Evolutionary conservation across 2,329 filamentous ascomycete genomes (phyloP).

Genomic region (Ilyonectria sp.): DNA sequence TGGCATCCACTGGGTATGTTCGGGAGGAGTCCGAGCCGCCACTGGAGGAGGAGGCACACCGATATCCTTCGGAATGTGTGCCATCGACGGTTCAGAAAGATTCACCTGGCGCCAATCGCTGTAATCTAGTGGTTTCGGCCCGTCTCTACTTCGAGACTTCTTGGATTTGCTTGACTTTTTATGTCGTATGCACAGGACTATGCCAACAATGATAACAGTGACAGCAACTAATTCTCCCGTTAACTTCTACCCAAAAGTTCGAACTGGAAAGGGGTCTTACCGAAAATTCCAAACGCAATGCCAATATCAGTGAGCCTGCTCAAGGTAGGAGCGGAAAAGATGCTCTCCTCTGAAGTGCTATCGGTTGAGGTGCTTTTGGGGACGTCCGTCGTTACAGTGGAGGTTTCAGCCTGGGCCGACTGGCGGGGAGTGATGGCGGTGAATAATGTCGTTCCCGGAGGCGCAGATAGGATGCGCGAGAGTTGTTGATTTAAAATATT

Average conservation of each 20-base stretch:
- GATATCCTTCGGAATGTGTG: conserved; percentile 8
- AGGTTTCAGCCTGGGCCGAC: conserved; percentile 21
- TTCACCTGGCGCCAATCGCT: conserved; percentile 11
- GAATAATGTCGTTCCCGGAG: conserved; percentile 42
- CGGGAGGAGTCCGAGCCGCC: neutral
- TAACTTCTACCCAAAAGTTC: neutral
- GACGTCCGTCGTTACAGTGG: conserved; percentile 8
- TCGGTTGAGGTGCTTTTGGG: conserved; percentile 34
- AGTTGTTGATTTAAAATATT: conserved; percentile 37
- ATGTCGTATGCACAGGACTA: conserved; percentile 7
- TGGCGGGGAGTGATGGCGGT: conserved; percentile 40
- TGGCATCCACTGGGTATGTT: neutral
- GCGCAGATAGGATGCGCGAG: conserved; percentile 41
- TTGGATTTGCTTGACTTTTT: neutral
- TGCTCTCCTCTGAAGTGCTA: conserved; percentile 22
- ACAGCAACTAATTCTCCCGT: conserved; percentile 4
- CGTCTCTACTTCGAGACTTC: neutral
- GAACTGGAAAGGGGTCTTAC: neutral
- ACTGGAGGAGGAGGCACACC: neutral
- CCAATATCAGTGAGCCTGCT: conserved; percentile 38
- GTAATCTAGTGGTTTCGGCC: conserved; percentile 8
- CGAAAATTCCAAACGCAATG: conserved; percentile 41
- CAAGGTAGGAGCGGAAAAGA: conserved; percentile 14
- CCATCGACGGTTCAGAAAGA: conserved; percentile 1
- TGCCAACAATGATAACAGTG: neutral